phyloP scores from a whole-genome alignment of 2,329 filamentous ascomycete genomes.

The Davidsoniella australis region DNA sequence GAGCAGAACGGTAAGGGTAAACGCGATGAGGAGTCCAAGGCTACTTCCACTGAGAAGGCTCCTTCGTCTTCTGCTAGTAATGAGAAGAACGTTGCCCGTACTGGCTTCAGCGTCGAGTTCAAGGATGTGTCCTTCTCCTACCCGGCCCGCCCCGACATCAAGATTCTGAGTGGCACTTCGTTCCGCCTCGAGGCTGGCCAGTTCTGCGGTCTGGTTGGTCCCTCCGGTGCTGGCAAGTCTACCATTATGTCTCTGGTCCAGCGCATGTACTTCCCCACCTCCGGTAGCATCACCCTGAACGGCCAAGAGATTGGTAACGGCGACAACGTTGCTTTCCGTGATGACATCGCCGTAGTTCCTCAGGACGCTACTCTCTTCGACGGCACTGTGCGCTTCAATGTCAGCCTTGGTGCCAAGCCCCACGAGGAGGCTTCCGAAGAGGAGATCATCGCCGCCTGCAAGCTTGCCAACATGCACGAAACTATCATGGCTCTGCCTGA shows the following conservation, averaged over 20 bases:
- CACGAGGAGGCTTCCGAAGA: constrained; percentile 35
- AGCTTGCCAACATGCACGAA: constrained; percentile 53
- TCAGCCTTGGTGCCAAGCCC: constrained; percentile 36
- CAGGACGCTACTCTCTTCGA: constrained; percentile 43
- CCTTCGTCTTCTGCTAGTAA: not conserved
- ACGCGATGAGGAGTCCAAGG: constrained; percentile 24
- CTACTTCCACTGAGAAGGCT: not conserved
- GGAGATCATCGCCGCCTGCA: constrained; percentile 50
- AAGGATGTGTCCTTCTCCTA: constrained; percentile 47
- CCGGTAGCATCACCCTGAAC: constrained; percentile 27
- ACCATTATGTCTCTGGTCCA: constrained; percentile 42
- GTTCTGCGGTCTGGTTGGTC: constrained; percentile 47
- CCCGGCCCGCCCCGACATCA: constrained; percentile 39
- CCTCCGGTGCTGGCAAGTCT: constrained; percentile 50
- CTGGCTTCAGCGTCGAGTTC: constrained; percentile 29
- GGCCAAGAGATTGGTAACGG: constrained; percentile 28
- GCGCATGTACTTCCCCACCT: constrained; percentile 29
- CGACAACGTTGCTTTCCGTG: constrained; percentile 28
- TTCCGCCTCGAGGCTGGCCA: constrained; percentile 40
- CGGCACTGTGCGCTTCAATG: constrained; percentile 38
- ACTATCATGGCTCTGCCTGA: constrained; percentile 44
- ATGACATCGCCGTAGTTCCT: constrained; percentile 37
- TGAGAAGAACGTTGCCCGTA: constrained; percentile 17
- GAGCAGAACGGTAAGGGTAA: constrained; percentile 14
- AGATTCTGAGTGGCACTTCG: constrained; percentile 38